Percentiles rank a stretch among this genome's conserved stretches.
Conservation (phyloP, 257 asterid genomes). For the Petunia axillaris region DNA sequence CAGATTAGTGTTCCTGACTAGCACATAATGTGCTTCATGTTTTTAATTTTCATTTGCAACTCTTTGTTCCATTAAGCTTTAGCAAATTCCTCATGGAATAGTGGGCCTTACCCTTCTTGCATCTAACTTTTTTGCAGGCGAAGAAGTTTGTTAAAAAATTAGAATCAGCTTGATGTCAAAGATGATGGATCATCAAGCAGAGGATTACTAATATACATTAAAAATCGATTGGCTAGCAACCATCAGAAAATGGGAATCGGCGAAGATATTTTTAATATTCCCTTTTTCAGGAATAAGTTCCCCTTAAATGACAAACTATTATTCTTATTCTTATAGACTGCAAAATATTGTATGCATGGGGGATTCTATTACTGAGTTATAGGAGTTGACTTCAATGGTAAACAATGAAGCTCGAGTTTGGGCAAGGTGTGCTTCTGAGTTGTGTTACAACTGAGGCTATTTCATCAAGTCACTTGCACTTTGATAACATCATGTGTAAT, state of each 20-base stretch:
- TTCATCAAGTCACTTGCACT: too few species aligned
- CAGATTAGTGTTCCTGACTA: not conserved
- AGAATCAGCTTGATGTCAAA: slow-evolving; percentile 57
- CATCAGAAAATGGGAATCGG: not conserved
- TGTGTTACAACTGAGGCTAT: not conserved
- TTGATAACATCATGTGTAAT: too few species aligned
- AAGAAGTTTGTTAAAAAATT: slow-evolving; percentile 64
- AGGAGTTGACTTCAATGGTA: not conserved
- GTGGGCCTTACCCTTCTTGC: slow-evolving; percentile 1
- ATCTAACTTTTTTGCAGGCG: slow-evolving; percentile 51
- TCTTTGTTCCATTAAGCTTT: not conserved
- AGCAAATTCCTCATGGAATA: not conserved
- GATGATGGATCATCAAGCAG: slow-evolving; percentile 21
- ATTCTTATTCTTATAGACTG: not conserved
- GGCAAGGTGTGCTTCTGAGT: not conserved
- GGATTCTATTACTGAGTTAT: slow-evolving; percentile 5
- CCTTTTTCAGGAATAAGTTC: not conserved
- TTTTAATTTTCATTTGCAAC: not conserved
- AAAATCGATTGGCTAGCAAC: not conserved
- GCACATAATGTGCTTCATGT: not conserved
- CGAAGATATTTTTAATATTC: slow-evolving; percentile 2
- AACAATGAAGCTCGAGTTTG: not conserved
- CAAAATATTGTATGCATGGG: not conserved
- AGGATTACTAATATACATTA: slow-evolving; percentile 1
- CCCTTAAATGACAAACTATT: not conserved